These are phyloP conservation scores for Colletotrichum sp. DNA, from an alignment of 2,329 filamentous ascomycete genomes.

Conservation along the genomic window DNA sequence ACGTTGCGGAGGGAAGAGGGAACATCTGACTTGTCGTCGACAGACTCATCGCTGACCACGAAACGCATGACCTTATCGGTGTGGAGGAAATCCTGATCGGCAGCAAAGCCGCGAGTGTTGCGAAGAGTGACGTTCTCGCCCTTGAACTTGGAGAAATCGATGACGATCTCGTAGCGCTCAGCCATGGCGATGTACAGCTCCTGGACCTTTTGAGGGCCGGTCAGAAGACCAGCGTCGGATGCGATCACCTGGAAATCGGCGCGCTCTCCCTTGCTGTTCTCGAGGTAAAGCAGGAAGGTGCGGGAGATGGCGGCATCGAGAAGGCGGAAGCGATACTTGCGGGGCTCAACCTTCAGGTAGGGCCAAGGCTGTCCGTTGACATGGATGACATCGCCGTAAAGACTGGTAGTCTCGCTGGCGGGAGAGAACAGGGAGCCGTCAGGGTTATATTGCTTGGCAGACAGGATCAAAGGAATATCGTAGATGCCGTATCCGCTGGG, in stretches of 20 bases:
- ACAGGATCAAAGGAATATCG: constrained; percentile 53
- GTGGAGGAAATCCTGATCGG: constrained; percentile 48
- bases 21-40: constrained; percentile 28
- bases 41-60: constrained; percentile 38
- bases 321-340: constrained; percentile 59
- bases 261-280: constrained; percentile 22
- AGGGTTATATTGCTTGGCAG: constrained; percentile 46
- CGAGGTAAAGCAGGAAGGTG: constrained; percentile 48
- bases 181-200: constrained; percentile 54
- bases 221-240: constrained; percentile 53
- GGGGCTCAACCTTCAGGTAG: constrained; percentile 54
- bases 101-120: constrained; percentile 40
- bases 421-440: constrained; percentile 48
- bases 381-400: constrained; percentile 58
- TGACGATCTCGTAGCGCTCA: constrained; percentile 58
- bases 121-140: constrained; percentile 51
- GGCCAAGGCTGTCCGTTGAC: constrained; percentile 62
- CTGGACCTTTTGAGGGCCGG: constrained; percentile 41
- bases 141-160: constrained; percentile 55
- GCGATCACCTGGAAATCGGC: constrained; percentile 52
- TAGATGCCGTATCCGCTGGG: constrained; percentile 43
- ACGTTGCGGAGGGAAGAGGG: constrained; percentile 25
- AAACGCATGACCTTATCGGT: constrained; percentile 51
- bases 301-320: constrained; percentile 48
- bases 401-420: constrained; percentile 41